phyloP scores from a whole-genome alignment of 2,329 filamentous ascomycete species.

The Aspergillus texensis region DNA sequence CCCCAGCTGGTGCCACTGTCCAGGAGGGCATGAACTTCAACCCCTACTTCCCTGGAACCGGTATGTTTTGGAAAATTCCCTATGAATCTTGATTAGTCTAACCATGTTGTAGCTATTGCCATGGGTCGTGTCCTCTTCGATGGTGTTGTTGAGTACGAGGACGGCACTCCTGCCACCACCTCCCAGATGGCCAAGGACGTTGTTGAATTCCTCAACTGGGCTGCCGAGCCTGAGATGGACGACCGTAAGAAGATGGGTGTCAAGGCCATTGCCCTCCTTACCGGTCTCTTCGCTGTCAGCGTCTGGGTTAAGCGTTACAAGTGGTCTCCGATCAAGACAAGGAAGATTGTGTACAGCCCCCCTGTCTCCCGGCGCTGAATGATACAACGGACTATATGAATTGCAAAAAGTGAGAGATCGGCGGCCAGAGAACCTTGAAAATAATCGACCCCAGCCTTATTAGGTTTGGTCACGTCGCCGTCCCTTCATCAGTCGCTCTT shows the following conservation, averaged over 20 bases:
- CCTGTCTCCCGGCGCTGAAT: slow-evolving; percentile 53
- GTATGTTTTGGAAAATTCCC: slow-evolving; percentile 44
- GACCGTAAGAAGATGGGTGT: slow-evolving; percentile 99
- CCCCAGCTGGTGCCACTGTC: slow-evolving; percentile 84
- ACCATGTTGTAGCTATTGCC: slow-evolving; percentile 65
- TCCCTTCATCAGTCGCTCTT: slow-evolving; percentile 31
- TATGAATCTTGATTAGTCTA: neutral
- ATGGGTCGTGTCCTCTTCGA: slow-evolving; percentile 99
- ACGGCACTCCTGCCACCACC: slow-evolving; percentile 87
- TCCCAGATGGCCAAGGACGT: slow-evolving; percentile 99
- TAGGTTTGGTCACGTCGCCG: slow-evolving; percentile 24
- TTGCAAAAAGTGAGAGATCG: slow-evolving; percentile 33
- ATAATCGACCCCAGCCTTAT: slow-evolving; percentile 30
- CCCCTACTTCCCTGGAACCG: slow-evolving; percentile 98
- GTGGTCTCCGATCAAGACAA: slow-evolving; percentile 94
- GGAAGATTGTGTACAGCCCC: slow-evolving; percentile 88
- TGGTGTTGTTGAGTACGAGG: slow-evolving; percentile 96
- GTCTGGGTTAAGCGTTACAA: slow-evolving; percentile 99
- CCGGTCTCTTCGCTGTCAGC: slow-evolving; percentile 79
- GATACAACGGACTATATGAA: slow-evolving; percentile 32
- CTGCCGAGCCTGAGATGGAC: slow-evolving; percentile 98
- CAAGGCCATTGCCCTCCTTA: slow-evolving; percentile 84
- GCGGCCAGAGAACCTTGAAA: slow-evolving; percentile 25
- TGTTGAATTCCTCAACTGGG: slow-evolving; percentile 98
- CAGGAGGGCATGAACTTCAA: slow-evolving; percentile 97